Percentiles rank a stretch among this genome's conserved stretches.
These are phyloP conservation scores for Teunomyces stri DNA, from an alignment of 805 yeast genomes.

Conservation along the genomic window DNA sequence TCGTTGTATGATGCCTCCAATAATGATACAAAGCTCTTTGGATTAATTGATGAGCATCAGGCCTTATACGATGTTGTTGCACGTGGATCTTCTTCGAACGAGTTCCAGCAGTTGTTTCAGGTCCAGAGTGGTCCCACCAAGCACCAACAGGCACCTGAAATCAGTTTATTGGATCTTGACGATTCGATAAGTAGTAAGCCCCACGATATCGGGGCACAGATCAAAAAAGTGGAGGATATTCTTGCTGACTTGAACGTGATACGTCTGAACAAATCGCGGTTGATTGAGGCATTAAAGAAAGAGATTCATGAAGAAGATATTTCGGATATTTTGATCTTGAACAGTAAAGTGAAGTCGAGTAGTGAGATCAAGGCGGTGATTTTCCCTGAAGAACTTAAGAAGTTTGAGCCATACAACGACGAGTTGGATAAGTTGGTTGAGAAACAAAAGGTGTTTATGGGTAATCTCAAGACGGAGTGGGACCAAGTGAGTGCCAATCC, in stretches of 20 bases:
- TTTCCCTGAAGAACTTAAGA: slow-evolving; percentile 70
- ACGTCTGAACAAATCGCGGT: slow-evolving; percentile 59
- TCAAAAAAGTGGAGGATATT: slow-evolving; percentile 53
- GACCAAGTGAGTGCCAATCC: slow-evolving; percentile 21
- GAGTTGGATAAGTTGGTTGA: slow-evolving; percentile 68
- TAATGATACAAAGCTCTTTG: slow-evolving; percentile 55
- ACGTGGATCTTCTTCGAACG: slow-evolving; percentile 43
- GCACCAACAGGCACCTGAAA: slow-evolving; percentile 17
- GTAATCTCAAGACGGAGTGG: slow-evolving; percentile 30
- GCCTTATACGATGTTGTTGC: slow-evolving; percentile 26
- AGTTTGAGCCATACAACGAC: slow-evolving; percentile 66
- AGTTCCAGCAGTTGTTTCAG: slow-evolving; percentile 33
- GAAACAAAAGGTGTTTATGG: slow-evolving; percentile 55
- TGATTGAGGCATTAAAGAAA: slow-evolving; percentile 63
- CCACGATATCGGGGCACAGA: slow-evolving; percentile 30
- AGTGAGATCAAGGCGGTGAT: slow-evolving; percentile 52
- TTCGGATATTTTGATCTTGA: slow-evolving; percentile 67
- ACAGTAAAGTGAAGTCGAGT: slow-evolving; percentile 53
- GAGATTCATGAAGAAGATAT: slow-evolving; percentile 81
- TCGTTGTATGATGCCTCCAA: slow-evolving; percentile 59
- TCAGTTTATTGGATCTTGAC: slow-evolving; percentile 69
- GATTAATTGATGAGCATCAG: slow-evolving; percentile 37
- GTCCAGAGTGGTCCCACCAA: background rate
- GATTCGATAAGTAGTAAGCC: slow-evolving; percentile 29
- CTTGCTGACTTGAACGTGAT: slow-evolving; percentile 61